These are phyloP conservation scores for Pyronema domesticum DNA, from an alignment of 495 filamentous ascomycete genomes.

Conservation along the genomic window DNA sequence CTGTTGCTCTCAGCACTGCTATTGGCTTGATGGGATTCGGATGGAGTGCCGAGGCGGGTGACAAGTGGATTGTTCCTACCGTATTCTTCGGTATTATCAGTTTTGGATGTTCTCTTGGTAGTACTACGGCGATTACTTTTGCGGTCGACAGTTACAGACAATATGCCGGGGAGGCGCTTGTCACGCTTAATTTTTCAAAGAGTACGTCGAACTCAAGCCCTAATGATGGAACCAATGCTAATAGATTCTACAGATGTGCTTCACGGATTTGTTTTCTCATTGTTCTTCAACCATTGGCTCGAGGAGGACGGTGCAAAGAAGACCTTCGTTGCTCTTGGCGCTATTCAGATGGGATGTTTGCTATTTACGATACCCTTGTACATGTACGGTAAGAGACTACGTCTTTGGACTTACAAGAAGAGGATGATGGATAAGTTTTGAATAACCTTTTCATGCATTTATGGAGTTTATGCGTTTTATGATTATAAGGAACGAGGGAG, in stretches of 20 bases:
- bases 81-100: slow-evolving; percentile 83
- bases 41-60: slow-evolving; percentile 59
- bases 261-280: slow-evolving; percentile 73
- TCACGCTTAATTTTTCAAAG: slow-evolving; percentile 89
- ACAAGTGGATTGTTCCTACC: slow-evolving; percentile 81
- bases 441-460: neutral
- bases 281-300: slow-evolving; percentile 83
- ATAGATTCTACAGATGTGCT: slow-evolving; percentile 45
- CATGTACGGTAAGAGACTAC: slow-evolving; percentile 76
- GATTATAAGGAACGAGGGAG: too few relatives aligned
- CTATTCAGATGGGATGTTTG: slow-evolving; percentile 64
- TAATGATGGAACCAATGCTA: neutral
- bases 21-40: slow-evolving; percentile 88
- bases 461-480: too few relatives aligned
- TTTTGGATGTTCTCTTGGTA: slow-evolving; percentile 82
- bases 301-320: slow-evolving; percentile 53
- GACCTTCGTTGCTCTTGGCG: slow-evolving; percentile 68
- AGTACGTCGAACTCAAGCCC: slow-evolving; percentile 30
- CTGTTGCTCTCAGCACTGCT: slow-evolving; percentile 58
- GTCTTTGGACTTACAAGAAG: slow-evolving; percentile 92
- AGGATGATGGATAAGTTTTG: slow-evolving; percentile 66
- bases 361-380: slow-evolving; percentile 80
- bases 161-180: slow-evolving; percentile 86
- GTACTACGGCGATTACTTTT: slow-evolving; percentile 89
- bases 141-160: slow-evolving; percentile 85